phyloP scores from a whole-genome alignment of 2,329 filamentous ascomycete genomes.

The Fusarium sp. region DNA sequence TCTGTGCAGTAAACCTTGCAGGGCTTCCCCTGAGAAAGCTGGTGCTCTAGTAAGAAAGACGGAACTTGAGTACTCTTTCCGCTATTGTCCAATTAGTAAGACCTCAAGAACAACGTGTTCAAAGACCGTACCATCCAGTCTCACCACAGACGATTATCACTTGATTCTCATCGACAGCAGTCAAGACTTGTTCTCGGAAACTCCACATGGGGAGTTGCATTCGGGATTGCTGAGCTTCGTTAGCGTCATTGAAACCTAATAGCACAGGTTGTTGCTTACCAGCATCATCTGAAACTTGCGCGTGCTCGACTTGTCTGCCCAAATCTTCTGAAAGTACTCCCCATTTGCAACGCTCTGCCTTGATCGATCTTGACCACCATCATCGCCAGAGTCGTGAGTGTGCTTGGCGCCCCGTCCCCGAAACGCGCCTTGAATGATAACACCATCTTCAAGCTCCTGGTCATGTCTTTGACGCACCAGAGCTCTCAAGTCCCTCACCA shows the following conservation, averaged over 20 bases:
- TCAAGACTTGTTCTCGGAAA: slow-evolving; percentile 81
- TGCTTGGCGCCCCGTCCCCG: slow-evolving; percentile 65
- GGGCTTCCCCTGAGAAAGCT: slow-evolving; percentile 78
- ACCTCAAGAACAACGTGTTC: not conserved
- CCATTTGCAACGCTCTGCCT: slow-evolving; percentile 51
- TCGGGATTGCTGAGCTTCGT: slow-evolving; percentile 61
- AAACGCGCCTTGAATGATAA: slow-evolving; percentile 82
- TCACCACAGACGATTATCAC: slow-evolving; percentile 96
- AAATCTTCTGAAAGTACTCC: slow-evolving; percentile 66
- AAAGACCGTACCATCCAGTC: slow-evolving; percentile 76
- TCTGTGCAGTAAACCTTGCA: slow-evolving; percentile 98
- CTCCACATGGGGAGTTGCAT: slow-evolving; percentile 89
- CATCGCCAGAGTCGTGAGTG: slow-evolving; percentile 59
- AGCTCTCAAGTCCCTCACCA: slow-evolving; percentile 73
- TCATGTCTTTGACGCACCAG: slow-evolving; percentile 75
- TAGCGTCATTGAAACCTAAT: slow-evolving; percentile 1
- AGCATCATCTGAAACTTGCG: slow-evolving; percentile 82
- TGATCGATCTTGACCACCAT: slow-evolving; percentile 55
- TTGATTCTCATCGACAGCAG: slow-evolving; percentile 80
- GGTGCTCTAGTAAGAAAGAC: slow-evolving; percentile 89
- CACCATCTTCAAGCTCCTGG: slow-evolving; percentile 75
- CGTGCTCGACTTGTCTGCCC: slow-evolving; percentile 65
- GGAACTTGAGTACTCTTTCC: slow-evolving; percentile 99
- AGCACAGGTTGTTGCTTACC: slow-evolving; percentile 48
- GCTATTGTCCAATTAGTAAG: slow-evolving; percentile 50